Conservation (phyloP, 129 eudicot genomes). For the Saussurea involucrata region DNA sequence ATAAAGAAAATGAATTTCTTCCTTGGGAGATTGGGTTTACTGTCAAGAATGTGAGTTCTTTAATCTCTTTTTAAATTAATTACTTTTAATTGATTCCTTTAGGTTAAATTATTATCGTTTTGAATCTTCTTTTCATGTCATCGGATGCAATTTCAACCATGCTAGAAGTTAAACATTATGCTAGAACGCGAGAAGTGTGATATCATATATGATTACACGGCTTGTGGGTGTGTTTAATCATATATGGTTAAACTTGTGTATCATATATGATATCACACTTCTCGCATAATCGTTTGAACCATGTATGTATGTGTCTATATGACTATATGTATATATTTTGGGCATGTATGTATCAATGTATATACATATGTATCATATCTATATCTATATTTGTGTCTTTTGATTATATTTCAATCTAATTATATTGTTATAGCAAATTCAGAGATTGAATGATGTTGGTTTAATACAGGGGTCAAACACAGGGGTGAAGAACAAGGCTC, state of each 20-base stretch:
- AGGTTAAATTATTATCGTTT: background rate
- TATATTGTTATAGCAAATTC: background rate
- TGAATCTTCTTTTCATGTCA: slow-evolving; percentile 12
- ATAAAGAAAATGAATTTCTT: slow-evolving; percentile 72
- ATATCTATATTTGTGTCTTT: background rate
- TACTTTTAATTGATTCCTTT: too few species aligned
- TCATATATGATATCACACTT: too few species aligned
- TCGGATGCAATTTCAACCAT: slow-evolving; percentile 3
- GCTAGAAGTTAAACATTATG: too few species aligned
- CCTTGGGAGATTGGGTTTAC: slow-evolving; percentile 94
- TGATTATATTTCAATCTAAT: background rate
- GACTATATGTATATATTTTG: too few species aligned
- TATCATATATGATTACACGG: too few species aligned
- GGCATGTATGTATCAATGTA: too few species aligned
- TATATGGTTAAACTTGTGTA: too few species aligned
- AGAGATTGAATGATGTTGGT: slow-evolving; percentile 12
- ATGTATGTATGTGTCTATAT: too few species aligned
- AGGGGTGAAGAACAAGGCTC: slow-evolving; percentile 63
- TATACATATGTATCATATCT: background rate
- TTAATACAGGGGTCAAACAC: slow-evolving; percentile 52
- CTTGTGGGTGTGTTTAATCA: too few species aligned
- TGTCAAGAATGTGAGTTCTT: slow-evolving; percentile 63
- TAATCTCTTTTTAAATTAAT: background rate
- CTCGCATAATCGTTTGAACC: too few species aligned
- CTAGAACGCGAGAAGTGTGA: too few species aligned